Evolutionary conservation across 164 flowering plant species (phyloP).

Genomic region (Paratinospora sagittata): DNA sequence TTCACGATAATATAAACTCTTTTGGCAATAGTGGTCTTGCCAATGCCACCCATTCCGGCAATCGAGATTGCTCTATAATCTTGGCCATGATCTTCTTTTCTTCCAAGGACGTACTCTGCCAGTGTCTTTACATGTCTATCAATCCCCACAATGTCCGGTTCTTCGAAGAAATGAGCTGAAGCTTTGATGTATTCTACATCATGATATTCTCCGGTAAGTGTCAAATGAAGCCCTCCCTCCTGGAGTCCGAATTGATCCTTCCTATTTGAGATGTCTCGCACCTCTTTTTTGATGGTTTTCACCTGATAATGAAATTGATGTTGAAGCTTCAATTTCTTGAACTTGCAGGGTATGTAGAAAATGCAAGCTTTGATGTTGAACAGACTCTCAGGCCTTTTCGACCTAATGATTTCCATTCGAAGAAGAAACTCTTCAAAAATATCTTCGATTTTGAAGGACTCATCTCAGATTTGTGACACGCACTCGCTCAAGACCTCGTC

Average conservation of each 20-base stretch:
- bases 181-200: neutral
- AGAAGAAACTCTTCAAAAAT: constrained; percentile 1
- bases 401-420: neutral
- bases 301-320: neutral
- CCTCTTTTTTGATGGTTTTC: neutral
- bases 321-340: neutral
- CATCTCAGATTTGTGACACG: constrained; percentile 8
- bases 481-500: neutral
- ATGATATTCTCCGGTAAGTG: neutral
- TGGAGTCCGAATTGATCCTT: neutral
- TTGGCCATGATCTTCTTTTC: neutral
- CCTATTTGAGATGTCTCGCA: constrained; percentile 3
- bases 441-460: constrained; percentile 1
- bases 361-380: neutral
- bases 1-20: neutral
- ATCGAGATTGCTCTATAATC: neutral
- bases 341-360: neutral
- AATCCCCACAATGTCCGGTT: neutral
- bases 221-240: no score
- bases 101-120: neutral
- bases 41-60: neutral
- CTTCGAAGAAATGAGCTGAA: neutral
- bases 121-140: neutral
- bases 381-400: neutral
- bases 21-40: neutral